phyloP scores from a whole-genome alignment of 2,329 filamentous ascomycete species.

The Paraconiothyrium brasiliense region DNA sequence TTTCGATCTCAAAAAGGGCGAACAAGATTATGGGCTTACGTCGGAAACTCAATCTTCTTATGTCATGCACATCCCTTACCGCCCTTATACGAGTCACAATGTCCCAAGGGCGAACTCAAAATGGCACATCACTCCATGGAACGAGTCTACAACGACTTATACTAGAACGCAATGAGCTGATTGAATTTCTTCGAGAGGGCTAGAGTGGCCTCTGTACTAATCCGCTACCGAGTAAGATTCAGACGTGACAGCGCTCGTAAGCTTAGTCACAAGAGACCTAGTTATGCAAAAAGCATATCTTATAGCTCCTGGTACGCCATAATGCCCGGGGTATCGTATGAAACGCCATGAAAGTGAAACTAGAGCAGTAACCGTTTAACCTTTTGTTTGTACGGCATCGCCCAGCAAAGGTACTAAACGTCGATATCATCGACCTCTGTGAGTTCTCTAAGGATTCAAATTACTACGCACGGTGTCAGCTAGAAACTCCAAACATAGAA shows the following conservation, averaged over 20 bases:
- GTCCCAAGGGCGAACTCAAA: background rate
- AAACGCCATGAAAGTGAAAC: constrained; percentile 2
- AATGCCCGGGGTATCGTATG: constrained; percentile 2
- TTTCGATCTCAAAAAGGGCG: background rate
- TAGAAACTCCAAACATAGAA: background rate
- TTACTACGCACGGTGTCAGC: background rate
- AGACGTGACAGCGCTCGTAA: too few species aligned
- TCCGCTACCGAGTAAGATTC: too few species aligned
- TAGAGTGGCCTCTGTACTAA: too few species aligned
- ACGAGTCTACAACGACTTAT: too few species aligned
- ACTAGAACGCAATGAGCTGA: too few species aligned
- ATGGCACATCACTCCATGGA: background rate
- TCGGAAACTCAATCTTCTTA: background rate
- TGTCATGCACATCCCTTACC: background rate
- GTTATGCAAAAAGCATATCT: constrained; percentile 1
- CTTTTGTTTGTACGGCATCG: background rate
- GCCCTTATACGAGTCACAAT: background rate
- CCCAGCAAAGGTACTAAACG: background rate
- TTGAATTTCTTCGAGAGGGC: too few species aligned
- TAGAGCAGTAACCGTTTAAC: background rate
- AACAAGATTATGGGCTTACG: background rate
- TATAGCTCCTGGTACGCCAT: constrained; percentile 5
- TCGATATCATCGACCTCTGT: background rate
- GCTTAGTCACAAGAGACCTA: background rate
- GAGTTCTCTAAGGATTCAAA: background rate